Evolutionary conservation across 192 early-diverging fungal genomes (phyloP).

Genomic region (Lobosporangium transversale): DNA sequence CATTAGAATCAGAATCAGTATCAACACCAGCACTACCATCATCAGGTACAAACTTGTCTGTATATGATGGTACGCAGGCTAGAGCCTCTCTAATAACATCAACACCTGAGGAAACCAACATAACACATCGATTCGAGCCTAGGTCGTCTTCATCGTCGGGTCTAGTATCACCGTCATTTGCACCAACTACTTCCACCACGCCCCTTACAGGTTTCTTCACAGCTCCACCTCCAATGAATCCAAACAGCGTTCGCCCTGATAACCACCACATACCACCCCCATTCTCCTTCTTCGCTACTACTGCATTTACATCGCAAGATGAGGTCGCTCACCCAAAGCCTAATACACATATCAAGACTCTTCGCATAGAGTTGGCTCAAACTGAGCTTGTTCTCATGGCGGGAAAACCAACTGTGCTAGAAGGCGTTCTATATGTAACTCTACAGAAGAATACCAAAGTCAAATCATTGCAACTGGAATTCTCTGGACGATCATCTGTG

Average conservation of each 20-base stretch:
- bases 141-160: background rate
- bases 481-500: constrained; percentile 32
- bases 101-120: background rate
- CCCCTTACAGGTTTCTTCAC: constrained; percentile 13
- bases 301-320: background rate
- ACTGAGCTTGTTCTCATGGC: constrained; percentile 8
- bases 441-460: constrained; percentile 37
- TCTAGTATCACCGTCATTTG: background rate
- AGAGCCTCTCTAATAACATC: background rate
- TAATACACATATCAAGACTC: constrained; percentile 7
- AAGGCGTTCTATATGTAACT: constrained; percentile 24
- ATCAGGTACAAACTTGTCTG: background rate
- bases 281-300: constrained; percentile 9
- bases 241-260: background rate
- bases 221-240: constrained; percentile 1
- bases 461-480: constrained; percentile 39
- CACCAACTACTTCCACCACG: constrained; percentile 11
- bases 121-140: background rate
- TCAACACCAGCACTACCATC: background rate
- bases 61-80: background rate
- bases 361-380: constrained; percentile 15
- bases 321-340: background rate
- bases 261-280: constrained; percentile 14
- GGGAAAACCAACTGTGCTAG: constrained; percentile 10
- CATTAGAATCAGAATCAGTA: background rate